Conservation (phyloP, 2,329 filamentous ascomycete species). For the Fusarium piperis region DNA sequence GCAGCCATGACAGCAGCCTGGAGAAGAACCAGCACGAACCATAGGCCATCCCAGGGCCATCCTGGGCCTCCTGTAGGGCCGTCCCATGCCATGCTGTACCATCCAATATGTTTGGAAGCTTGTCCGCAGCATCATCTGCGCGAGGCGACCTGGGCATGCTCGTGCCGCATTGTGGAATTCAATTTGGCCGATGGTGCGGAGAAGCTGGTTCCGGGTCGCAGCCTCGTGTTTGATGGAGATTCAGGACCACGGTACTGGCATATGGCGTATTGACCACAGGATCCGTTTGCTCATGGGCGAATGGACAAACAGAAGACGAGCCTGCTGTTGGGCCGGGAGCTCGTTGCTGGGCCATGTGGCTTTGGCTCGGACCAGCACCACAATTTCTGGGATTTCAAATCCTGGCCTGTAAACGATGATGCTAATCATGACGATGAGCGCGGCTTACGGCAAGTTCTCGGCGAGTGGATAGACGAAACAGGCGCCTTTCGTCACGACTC, state of each 20-base stretch:
- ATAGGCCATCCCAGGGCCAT: slow-evolving; percentile 27
- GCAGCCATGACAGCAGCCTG: slow-evolving; percentile 32
- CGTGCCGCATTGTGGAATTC: slow-evolving; percentile 33
- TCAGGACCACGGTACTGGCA: slow-evolving; percentile 24
- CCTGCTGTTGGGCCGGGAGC: slow-evolving; percentile 6
- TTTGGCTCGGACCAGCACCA: slow-evolving; percentile 20
- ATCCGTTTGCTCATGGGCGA: background rate
- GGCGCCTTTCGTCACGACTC: slow-evolving; percentile 20
- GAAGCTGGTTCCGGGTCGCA: slow-evolving; percentile 35
- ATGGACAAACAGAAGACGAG: slow-evolving; percentile 12
- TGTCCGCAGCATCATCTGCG: slow-evolving; percentile 12
- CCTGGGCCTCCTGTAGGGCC: slow-evolving; percentile 2
- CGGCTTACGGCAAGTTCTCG: background rate
- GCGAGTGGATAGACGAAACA: slow-evolving; percentile 19
- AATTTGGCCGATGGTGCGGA: slow-evolving; percentile 40
- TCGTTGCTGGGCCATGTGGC: slow-evolving; percentile 29
- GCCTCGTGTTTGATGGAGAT: slow-evolving; percentile 34
- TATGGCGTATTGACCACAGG: slow-evolving; percentile 10
- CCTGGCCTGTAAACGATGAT: slow-evolving; percentile 25
- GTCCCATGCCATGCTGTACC: slow-evolving; percentile 15
- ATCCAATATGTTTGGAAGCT: slow-evolving; percentile 19
- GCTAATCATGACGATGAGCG: slow-evolving; percentile 18
- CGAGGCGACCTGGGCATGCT: slow-evolving; percentile 29
- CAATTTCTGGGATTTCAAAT: slow-evolving; percentile 17
- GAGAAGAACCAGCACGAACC: slow-evolving; percentile 36